Base-by-base conservation (phyloP, 305 asterid species). In the Fraxinus albicans region DNA sequence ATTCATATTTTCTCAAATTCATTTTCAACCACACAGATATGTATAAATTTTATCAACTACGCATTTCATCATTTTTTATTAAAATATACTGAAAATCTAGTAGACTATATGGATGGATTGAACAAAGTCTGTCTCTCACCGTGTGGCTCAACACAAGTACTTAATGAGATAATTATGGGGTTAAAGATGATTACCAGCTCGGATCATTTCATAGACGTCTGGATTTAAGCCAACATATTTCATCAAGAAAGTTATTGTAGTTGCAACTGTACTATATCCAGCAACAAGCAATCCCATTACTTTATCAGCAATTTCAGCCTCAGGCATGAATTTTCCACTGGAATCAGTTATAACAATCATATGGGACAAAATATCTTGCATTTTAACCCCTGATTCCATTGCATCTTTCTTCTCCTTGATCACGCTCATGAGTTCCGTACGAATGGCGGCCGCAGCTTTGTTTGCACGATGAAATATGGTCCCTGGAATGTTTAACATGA, bases 261-360 rank as follows among this genome's bases (percentile, higher is more conserved):
- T 90, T 2, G 95, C 92, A 2, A 90, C 93, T 0, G 95, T 91
- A 35, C 91, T 90, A 2, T 92, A 91, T 0, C 94, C 94, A 0
- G 95, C 97, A 2, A 87, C 89, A 31, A 92, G 13, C 44, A 92
- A 31, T 2, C 97, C 97, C 94, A 92, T 91, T 0, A 92, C 79
- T 42, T 91, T 92, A 35, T 89, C 93, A 0, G 94, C 91, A 21
- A 91, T 84, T 73, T 91, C 97, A 13, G 82, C 34, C 12, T 91
- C 94, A 3, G 89, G 84, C 92, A 90, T 88, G 78, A 84, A 40
- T 2, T 60, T 81, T 0, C 94, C 93, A 2, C 63, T 44, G 6
- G 87, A 79, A 65, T 90, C 96, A 4, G 79, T n/a, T 0, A 77
- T 85, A 6, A 83, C 87, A 31, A 90, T 87, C 92, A 92, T 85